phyloP scores from a whole-genome alignment of 2,329 filamentous ascomycete genomes.

The Arthrobotrys pseudoclavata region DNA sequence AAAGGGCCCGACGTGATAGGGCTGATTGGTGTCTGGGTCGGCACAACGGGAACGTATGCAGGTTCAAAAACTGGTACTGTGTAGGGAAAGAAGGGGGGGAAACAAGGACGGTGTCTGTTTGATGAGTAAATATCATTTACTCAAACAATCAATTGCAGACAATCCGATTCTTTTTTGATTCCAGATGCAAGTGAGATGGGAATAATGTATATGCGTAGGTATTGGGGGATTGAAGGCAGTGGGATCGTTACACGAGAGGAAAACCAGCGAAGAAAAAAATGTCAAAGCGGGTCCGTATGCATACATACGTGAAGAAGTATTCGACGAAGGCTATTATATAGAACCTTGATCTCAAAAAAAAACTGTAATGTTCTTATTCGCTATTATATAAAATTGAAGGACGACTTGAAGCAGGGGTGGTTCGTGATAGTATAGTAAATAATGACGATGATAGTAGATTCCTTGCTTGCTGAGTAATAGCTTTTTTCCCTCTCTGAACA shows the following conservation, averaged over 20 bases:
- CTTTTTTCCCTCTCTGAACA: neutral
- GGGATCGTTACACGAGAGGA: conserved; percentile 31
- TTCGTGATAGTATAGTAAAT: conserved; percentile 21
- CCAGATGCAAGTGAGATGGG: conserved; percentile 32
- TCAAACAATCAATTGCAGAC: conserved; percentile 15
- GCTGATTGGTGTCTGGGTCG: conserved; percentile 36
- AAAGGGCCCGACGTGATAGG: conserved; percentile 40
- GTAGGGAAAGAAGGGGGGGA: conserved; percentile 11
- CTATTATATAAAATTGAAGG: conserved; percentile 20
- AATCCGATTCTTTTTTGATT: conserved; percentile 18
- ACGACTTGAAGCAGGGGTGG: conserved; percentile 27
- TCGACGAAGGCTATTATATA: neutral
- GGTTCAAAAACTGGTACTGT: conserved; percentile 29
- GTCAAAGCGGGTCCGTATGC: conserved; percentile 35
- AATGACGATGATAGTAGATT: conserved; percentile 2
- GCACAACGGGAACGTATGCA: conserved; percentile 44
- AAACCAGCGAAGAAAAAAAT: conserved; percentile 11
- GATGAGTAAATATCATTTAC: conserved; percentile 44
- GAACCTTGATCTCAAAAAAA: neutral
- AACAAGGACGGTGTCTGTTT: conserved; percentile 8
- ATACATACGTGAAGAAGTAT: conserved; percentile 9
- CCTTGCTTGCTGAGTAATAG: conserved; percentile 54
- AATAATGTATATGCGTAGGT: neutral
- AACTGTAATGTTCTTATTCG: neutral
- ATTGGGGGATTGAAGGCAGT: neutral